A percentile compares a stretch with the other conserved stretches of the same genome.
Evolutionary conservation across 2,329 filamentous ascomycete genomes (phyloP).

Genomic region (Thielaviopsis cerberus): DNA sequence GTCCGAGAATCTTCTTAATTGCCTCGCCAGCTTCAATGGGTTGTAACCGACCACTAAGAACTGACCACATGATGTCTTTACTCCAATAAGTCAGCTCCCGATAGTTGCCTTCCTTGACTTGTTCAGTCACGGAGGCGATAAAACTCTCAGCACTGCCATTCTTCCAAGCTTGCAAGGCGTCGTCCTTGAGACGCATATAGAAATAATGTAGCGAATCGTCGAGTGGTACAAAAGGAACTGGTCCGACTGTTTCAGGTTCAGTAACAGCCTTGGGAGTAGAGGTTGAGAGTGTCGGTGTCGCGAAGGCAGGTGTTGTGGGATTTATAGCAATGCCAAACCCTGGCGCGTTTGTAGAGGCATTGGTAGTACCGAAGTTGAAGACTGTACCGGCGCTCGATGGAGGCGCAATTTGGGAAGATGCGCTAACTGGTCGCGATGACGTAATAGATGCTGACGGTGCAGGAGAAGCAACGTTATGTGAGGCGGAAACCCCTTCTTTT

Average conservation of each 20-base stretch:
- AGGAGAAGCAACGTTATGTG: slow-evolving; percentile 4
- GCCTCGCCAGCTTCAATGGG: slow-evolving; percentile 50
- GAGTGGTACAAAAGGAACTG: slow-evolving; percentile 1
- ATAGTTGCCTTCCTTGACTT: slow-evolving; percentile 48
- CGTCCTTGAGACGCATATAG: slow-evolving; percentile 42
- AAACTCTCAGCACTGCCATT: slow-evolving; percentile 47
- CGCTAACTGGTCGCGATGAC: slow-evolving; percentile 9
- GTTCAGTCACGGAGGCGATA: slow-evolving; percentile 43
- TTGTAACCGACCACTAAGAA: slow-evolving; percentile 48
- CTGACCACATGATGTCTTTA: slow-evolving; percentile 67
- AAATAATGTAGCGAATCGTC: slow-evolving; percentile 5
- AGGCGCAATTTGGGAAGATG: slow-evolving; percentile 8
- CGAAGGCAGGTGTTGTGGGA: neutral
- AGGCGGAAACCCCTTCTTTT: neutral
- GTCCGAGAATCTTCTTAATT: slow-evolving; percentile 54
- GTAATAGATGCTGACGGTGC: slow-evolving; percentile 4
- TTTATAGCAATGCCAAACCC: slow-evolving; percentile 1
- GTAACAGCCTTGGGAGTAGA: neutral
- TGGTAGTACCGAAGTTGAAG: slow-evolving; percentile 3
- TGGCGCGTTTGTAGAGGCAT: slow-evolving; percentile 12
- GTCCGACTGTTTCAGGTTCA: neutral
- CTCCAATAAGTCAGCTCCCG: slow-evolving; percentile 54
- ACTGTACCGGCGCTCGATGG: neutral
- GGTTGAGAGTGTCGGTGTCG: neutral
- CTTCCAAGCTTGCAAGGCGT: slow-evolving; percentile 48